Evolutionary conservation across 2,329 filamentous ascomycete genomes (phyloP), one percentile per base, ranked within the genome.

Genomic region (Aplosporella prunicola): DNA sequence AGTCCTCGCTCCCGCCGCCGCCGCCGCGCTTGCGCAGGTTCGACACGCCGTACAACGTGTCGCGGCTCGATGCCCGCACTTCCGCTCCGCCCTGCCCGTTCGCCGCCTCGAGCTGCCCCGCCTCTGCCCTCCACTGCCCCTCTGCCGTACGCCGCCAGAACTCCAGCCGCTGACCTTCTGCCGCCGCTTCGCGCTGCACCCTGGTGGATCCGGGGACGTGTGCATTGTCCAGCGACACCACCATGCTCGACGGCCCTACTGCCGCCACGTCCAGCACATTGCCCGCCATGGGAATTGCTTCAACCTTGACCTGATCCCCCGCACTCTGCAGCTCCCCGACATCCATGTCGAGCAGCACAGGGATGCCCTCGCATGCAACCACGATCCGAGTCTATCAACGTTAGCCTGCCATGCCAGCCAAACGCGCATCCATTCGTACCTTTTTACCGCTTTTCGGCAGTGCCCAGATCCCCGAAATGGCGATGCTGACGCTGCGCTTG

Each of bases 311-410:
- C 42, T 14, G 30, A 16, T 34, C 68, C 30, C 68, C 60, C 6
- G 58, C 55, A 43, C 71, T 63, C 7, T 62, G 56, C 26, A 85
- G 63, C 10, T 53, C 58, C 43, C 69, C 70, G 32, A 71, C 55
- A 1, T 54, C 43, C 62, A 80, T 82, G 39, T 72, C 62, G 56
- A 89, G 78, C 7, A 93, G 61, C 26, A 71, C 82, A 41, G 76
- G 72, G 18, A 64, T 35, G 5, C 60, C 61, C 44, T 69, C 66
- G 33, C 58, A 61, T 9, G 62, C 59, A 5, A 67, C 56, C 4
- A 66, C 37, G 8, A 68, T 46, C 25, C 48, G 26, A 3, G 13
- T 33, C 41, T 29, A 7, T n/a, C 16, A 5, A 26, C 9, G 27
- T 46, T n/a, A 51, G 40, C 33, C 23, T 29, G 16, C 11, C 13